Evolutionary conservation across 306 rosid species (phyloP).

Genomic region (Carpinus fangiana): DNA sequence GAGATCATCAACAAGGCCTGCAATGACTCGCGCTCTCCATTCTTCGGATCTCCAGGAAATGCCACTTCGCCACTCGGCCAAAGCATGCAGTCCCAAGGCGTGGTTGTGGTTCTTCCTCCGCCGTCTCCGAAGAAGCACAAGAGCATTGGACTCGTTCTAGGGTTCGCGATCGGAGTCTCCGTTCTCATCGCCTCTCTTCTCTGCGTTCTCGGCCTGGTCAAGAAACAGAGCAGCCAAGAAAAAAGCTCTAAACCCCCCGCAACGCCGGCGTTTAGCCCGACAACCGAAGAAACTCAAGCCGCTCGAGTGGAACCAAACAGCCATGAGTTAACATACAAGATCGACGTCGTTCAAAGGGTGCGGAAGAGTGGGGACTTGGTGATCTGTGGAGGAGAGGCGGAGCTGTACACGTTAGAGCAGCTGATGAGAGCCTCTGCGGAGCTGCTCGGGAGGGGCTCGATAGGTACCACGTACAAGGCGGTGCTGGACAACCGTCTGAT

Average conservation of each 20-base stretch:
- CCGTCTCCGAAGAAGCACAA: constrained; percentile 35
- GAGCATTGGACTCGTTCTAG: constrained; percentile 49
- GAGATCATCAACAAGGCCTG: constrained; percentile 62
- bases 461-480: constrained; percentile 90
- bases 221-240: constrained; percentile 24
- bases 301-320: not conserved
- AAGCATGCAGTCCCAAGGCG: constrained; percentile 57
- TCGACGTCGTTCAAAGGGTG: constrained; percentile 29
- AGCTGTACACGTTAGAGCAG: constrained; percentile 66
- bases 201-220: constrained; percentile 30
- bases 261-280: constrained; percentile 13
- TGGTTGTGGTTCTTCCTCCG: constrained; percentile 43
- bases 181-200: constrained; percentile 35
- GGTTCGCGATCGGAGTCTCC: constrained; percentile 36
- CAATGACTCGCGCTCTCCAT: constrained; percentile 34
- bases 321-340: constrained; percentile 27
- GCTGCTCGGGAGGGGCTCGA: constrained; percentile 77
- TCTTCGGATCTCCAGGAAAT: constrained; percentile 49
- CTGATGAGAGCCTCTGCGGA: constrained; percentile 93
- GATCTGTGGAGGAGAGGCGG: constrained; percentile 69
- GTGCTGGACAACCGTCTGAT: constrained; percentile 61
- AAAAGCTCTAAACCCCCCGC: constrained; percentile 6
- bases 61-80: constrained; percentile 40
- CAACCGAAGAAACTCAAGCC: constrained; percentile 1
- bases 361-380: constrained; percentile 63